Conservation (phyloP, 768 basidiomycete species). For the Leccinum obscurum region DNA sequence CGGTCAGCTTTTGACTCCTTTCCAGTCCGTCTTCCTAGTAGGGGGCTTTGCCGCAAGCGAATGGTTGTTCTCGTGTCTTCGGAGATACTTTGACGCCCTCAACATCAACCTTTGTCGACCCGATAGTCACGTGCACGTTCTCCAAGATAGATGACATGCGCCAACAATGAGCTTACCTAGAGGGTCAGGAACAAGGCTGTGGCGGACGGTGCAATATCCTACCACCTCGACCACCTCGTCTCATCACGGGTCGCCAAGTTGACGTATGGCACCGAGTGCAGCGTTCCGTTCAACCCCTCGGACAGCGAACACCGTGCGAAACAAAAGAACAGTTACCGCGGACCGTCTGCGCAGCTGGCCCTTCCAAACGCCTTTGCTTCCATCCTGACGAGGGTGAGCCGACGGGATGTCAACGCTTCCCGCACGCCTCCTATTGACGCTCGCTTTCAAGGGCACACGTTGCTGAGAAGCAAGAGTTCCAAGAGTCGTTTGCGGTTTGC, state of each 20-base stretch:
- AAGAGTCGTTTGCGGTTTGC: conserved; percentile 34
- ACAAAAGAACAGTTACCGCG: conserved; percentile 30
- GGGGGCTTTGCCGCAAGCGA: conserved; percentile 55
- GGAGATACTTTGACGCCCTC: conserved; percentile 36
- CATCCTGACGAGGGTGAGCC: conserved; percentile 42
- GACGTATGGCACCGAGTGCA: conserved; percentile 48
- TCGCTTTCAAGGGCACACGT: conserved; percentile 42
- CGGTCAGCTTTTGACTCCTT: background rate
- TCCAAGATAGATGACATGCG: background rate
- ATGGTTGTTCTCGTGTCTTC: conserved; percentile 47
- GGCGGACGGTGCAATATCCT: conserved; percentile 49
- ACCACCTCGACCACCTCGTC: conserved; percentile 48
- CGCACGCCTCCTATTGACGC: background rate
- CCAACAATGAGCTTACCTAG: conserved; percentile 11
- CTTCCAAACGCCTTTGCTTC: conserved; percentile 43
- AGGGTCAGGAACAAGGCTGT: conserved; percentile 47
- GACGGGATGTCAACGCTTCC: background rate
- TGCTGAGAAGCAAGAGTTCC: conserved; percentile 45
- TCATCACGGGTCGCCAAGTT: conserved; percentile 46
- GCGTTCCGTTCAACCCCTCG: conserved; percentile 34
- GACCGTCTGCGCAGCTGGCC: conserved; percentile 39
- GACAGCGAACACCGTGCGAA: conserved; percentile 44
- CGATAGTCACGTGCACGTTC: conserved; percentile 53
- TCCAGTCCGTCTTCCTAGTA: conserved; percentile 48
- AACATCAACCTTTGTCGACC: conserved; percentile 50